These are phyloP conservation scores for Schwanniomyces yamadae DNA, from an alignment of 805 yeast genomes.

Conservation along the genomic window DNA sequence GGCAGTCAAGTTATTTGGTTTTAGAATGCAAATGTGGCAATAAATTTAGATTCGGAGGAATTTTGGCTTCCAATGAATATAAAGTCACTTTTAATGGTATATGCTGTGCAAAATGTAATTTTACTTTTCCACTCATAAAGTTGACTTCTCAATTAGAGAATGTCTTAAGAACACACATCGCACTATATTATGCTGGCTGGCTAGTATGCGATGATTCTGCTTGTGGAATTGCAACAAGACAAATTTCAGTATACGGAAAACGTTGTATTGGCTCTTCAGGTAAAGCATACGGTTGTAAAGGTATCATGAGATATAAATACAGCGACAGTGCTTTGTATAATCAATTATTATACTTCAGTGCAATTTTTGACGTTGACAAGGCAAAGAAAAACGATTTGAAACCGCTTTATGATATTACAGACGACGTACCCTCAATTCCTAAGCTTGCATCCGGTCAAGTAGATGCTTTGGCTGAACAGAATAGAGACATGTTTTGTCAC, in stretches of 20 bases:
- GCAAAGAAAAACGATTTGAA: slow-evolving; percentile 62
- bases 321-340: slow-evolving; percentile 80
- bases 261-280: slow-evolving; percentile 73
- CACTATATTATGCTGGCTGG: slow-evolving; percentile 85
- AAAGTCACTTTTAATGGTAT: slow-evolving; percentile 67
- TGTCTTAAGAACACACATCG: slow-evolving; percentile 66
- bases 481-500: slow-evolving; percentile 56
- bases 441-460: slow-evolving; percentile 51
- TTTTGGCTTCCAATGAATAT: slow-evolving; percentile 61
- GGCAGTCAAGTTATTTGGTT: slow-evolving; percentile 53
- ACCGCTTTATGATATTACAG: slow-evolving; percentile 47
- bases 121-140: slow-evolving; percentile 48
- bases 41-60: slow-evolving; percentile 70
- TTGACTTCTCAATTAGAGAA: slow-evolving; percentile 73
- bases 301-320: slow-evolving; percentile 76
- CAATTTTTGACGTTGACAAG: slow-evolving; percentile 79
- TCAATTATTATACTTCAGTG: slow-evolving; percentile 75
- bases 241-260: slow-evolving; percentile 84
- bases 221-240: slow-evolving; percentile 78
- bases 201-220: slow-evolving; percentile 79
- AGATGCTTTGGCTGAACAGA: slow-evolving; percentile 77
- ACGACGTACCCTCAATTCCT: slow-evolving; percentile 19
- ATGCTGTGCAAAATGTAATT: slow-evolving; percentile 62
- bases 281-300: slow-evolving; percentile 65
- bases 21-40: slow-evolving; percentile 64